These are phyloP conservation scores for Imleria badia DNA, from an alignment of 768 basidiomycete genomes.

Conservation along the genomic window DNA sequence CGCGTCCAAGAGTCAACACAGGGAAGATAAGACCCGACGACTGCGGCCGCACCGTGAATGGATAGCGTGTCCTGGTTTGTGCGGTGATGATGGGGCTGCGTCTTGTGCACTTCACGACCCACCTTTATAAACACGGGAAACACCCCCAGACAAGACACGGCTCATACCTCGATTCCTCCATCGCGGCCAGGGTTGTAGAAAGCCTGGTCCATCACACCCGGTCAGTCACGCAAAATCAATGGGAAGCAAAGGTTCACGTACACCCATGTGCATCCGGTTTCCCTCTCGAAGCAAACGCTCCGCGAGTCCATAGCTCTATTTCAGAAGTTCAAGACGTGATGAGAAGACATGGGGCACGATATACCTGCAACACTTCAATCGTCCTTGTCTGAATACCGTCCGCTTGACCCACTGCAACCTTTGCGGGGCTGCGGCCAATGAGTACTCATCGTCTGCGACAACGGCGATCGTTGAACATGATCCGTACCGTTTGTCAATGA, in stretches of 20 bases:
- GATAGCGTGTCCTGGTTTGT: conserved; percentile 55
- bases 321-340: neutral
- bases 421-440: conserved; percentile 33
- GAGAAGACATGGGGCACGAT: neutral
- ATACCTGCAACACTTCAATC: conserved; percentile 52
- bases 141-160: neutral
- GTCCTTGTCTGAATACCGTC: conserved; percentile 58
- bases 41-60: conserved; percentile 52
- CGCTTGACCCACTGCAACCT: conserved; percentile 49
- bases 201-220: conserved; percentile 42
- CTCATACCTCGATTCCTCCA: conserved; percentile 60
- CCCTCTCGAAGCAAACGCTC: conserved; percentile 62
- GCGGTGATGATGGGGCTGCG: conserved; percentile 59
- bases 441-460: neutral
- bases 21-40: neutral
- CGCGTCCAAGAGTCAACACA: neutral
- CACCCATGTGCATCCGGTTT: conserved; percentile 68
- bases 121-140: neutral
- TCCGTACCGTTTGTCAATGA: conserved; percentile 47
- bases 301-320: conserved; percentile 74
- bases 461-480: neutral
- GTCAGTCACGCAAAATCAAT: neutral
- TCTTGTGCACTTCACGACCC: conserved; percentile 50
- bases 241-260: conserved; percentile 31
- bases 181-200: conserved; percentile 68